Evolutionary conservation across 1,284 basidiomycete genomes (phyloP), one percentile per base, ranked within the genome.

Genomic region (Xerocomus amazonicus): DNA sequence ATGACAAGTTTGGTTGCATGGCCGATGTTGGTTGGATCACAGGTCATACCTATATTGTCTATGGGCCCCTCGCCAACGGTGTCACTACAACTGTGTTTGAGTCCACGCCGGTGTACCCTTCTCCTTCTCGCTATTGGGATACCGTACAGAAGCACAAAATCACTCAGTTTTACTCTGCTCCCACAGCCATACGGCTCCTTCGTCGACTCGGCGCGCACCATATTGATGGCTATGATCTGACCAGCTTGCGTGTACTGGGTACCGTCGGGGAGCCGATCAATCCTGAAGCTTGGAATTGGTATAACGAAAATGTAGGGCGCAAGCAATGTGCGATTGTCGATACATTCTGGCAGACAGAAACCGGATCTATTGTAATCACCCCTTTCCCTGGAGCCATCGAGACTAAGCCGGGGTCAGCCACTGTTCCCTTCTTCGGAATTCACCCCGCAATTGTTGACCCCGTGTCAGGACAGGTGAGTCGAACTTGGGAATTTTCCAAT

Each of bases 21-120:
- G 96, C 96, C 55, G 96, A 99, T 67, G 82, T 99, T 50, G 96
- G 96, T 62, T 99, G 96, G 96, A 97, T 99, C 73, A 99, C 96
- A 4, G 96, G 96, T 34, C 96, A 98, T 76, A 92, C 92, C 71
- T 90, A 98, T 76, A 98, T 98, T 68, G 81, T 98, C 58, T 99
- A 98, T 71, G 96, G 97, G 19, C 97, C 97, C 5, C 83, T 98
- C 52, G 77, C 82, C 52, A 91, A 93, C 68, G 96, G 96, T 56
- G 87, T 93, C 43, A 83, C 92, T 13, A 97, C 96, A 17, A 90
- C 87, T 58, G 87, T 98, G 52, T 98, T 98, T 73, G 97, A 98
- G 74, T 92, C 90, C 38, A 99, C 97, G 3, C 96, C 96, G 33
- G 85, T 98, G 58, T 98, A 98, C 77, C 96, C 96, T 19, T 92